A percentile compares a stretch with the other conserved stretches of the same genome.
Conservation (phyloP, 1,139 yeast species). For the Geotrichum australiense region DNA sequence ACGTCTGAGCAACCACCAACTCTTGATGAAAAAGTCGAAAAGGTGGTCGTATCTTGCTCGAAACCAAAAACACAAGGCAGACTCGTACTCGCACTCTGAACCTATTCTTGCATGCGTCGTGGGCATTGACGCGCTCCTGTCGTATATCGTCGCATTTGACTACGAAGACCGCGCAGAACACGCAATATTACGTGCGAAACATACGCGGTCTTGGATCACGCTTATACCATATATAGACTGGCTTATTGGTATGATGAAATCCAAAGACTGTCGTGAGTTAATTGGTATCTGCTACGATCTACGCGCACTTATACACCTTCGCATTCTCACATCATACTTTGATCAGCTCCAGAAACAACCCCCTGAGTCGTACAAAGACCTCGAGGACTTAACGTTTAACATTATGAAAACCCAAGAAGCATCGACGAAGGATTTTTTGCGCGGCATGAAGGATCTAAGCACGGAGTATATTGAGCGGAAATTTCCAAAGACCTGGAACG, state of each 20-base stretch:
- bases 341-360: conserved; percentile 6
- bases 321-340: conserved; percentile 25
- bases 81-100: conserved; percentile 23
- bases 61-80: conserved; percentile 34
- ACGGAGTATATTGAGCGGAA: conserved; percentile 24
- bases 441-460: conserved; percentile 30
- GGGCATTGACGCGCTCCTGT: conserved; percentile 34
- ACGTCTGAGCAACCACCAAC: conserved; percentile 25
- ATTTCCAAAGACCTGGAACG: conserved; percentile 32
- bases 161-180: conserved; percentile 36
- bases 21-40: conserved; percentile 24
- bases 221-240: conserved; percentile 33
- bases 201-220: conserved; percentile 35
- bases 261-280: conserved; percentile 20
- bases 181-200: conserved; percentile 24
- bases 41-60: conserved; percentile 33
- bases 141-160: conserved; percentile 37
- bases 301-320: conserved; percentile 34
- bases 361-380: conserved; percentile 7
- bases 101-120: conserved; percentile 29
- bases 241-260: conserved; percentile 26
- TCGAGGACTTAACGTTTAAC: conserved; percentile 16
- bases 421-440: conserved; percentile 30
- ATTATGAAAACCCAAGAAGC: conserved; percentile 24
- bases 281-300: conserved; percentile 34